Evolutionary conservation across 2,329 filamentous ascomycete species (phyloP), one percentile per base, ranked within the genome.

Genomic region (Beauveria asiatica): DNA sequence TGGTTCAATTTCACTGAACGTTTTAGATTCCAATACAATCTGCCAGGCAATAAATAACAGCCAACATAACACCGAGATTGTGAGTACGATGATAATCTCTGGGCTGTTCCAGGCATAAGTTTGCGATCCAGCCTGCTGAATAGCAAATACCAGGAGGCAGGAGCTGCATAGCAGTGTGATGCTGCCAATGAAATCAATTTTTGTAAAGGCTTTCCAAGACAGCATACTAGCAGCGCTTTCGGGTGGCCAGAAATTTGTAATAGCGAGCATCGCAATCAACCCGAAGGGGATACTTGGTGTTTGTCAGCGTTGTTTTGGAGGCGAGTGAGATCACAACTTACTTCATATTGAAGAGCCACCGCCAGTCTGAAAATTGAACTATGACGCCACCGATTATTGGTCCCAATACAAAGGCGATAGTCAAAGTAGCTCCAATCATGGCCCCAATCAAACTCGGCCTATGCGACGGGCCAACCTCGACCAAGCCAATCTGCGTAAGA

Each of bases 331-430:
- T 16, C 11, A 9, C n/a, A 2, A 64, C 77, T 50, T 70, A 84
- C 82, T 86, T 86, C 68, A 85, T 80, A 68, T 81, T 81, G 68
- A 86, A 86, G 44, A 86, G 75, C 74, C 82, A 83, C 55, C 80
- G 75, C 83, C 83, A 86, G 48, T 74, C 76, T 19, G 77, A 76
- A 2, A 75, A 70, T n/a, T 79, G 74, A 1, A 81, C 78, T 23
- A 86, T 80, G 3, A 77, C 72, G 2, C 83, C 83, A 5, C 83
- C 83, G 3, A 86, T 70, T 2, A 86, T 69, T 1, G 83, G 82
- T 0, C 83, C 83, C 1, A 86, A 72, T 3, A 86, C 76, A 64
- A 84, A 84, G 0, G 83, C 80, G 13, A 82, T 70, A 1, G 82
- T 80, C 5, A 85, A 75, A 2, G 81, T 84, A 39, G 79, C 74